Percentiles rank a stretch among this genome's conserved stretches.
phyloP scores from a whole-genome alignment of 768 basidiomycete genomes.

The Collybia nuda region DNA sequence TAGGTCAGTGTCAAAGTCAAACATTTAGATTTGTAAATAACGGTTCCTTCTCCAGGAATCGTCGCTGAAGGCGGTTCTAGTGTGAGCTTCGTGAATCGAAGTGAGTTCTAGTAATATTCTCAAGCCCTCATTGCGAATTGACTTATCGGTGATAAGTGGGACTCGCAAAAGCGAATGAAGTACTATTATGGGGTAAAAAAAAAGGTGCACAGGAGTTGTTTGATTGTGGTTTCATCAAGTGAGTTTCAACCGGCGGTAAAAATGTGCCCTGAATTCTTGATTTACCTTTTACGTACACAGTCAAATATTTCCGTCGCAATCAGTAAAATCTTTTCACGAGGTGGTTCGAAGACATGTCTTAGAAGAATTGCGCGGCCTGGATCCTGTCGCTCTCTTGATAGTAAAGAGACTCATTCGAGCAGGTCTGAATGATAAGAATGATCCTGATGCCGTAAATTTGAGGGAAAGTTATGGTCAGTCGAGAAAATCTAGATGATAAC shows the following conservation, averaged over 20 bases:
- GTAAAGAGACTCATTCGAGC: slow-evolving; percentile 54
- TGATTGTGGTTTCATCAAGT: slow-evolving; percentile 68
- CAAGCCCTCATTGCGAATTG: neutral
- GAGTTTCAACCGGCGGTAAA: slow-evolving; percentile 9
- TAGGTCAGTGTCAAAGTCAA: slow-evolving; percentile 36
- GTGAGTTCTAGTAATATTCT: neutral
- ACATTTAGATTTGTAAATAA: neutral
- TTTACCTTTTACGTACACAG: neutral
- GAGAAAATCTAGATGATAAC: neutral
- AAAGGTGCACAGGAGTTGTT: slow-evolving; percentile 29
- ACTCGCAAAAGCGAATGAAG: slow-evolving; percentile 67
- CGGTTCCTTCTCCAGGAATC: slow-evolving; percentile 41
- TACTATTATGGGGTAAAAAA: slow-evolving; percentile 55
- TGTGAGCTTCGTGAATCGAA: slow-evolving; percentile 49
- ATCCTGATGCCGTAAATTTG: slow-evolving; percentile 63
- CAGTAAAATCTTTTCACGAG: slow-evolving; percentile 55
- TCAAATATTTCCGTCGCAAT: slow-evolving; percentile 23
- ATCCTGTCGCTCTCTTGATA: slow-evolving; percentile 49
- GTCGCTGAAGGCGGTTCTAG: slow-evolving; percentile 70
- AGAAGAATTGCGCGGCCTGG: slow-evolving; percentile 23
- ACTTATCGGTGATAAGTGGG: slow-evolving; percentile 50
- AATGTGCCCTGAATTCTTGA: no score
- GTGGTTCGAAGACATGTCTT: slow-evolving; percentile 46
- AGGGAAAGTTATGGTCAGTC: slow-evolving; percentile 61
- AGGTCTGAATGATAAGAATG: slow-evolving; percentile 60